phyloP scores from a whole-genome alignment of 2,329 filamentous ascomycete genomes.

The Elsinoe batatas region DNA sequence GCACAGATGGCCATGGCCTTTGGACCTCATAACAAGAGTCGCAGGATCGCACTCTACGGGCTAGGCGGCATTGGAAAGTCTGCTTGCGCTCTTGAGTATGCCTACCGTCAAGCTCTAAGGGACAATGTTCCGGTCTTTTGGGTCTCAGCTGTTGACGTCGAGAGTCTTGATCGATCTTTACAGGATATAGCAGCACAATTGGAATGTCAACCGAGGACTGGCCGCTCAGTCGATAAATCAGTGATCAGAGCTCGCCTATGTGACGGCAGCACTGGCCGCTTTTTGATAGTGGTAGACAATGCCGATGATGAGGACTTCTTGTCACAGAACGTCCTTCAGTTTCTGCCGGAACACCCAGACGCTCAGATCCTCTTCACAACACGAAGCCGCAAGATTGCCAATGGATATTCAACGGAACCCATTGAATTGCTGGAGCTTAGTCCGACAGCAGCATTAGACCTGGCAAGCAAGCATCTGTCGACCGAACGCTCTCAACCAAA shows the following conservation, averaged over 20 bases:
- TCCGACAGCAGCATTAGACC: background rate
- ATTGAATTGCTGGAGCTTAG: background rate
- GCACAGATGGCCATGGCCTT: background rate
- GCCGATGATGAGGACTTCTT: background rate
- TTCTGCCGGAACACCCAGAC: background rate
- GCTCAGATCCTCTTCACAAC: background rate
- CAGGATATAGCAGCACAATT: background rate
- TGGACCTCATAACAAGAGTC: background rate
- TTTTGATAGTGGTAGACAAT: background rate
- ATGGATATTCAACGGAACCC: background rate
- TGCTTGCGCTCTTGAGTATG: background rate
- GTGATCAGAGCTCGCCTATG: background rate
- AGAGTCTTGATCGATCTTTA: background rate
- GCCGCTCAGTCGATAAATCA: background rate
- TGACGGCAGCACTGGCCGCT: background rate
- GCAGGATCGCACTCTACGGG: background rate
- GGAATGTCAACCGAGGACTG: background rate
- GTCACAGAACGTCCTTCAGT: background rate
- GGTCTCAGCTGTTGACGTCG: background rate
- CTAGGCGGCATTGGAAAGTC: background rate
- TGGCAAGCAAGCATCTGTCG: background rate
- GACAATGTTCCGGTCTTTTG: background rate
- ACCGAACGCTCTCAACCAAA: background rate
- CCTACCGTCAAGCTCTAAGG: background rate
- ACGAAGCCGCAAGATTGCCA: background rate